These are phyloP conservation scores for Trichoderma cornu-damae DNA, from an alignment of 2,329 filamentous ascomycete genomes.

Conservation along the genomic window DNA sequence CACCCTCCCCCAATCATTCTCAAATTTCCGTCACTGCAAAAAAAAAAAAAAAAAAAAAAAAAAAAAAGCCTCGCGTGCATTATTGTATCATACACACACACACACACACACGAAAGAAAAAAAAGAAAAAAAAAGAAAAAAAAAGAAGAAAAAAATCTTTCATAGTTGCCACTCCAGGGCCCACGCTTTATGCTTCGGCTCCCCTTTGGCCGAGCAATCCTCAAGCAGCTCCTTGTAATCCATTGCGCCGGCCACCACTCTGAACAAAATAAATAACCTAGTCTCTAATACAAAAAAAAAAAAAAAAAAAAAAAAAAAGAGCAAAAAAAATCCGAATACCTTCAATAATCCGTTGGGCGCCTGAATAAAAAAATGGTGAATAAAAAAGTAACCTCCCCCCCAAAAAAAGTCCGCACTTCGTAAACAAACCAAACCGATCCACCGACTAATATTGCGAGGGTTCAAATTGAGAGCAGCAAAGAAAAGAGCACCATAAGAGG, in stretches of 20 bases:
- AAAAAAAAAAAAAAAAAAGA: conserved; percentile 1
- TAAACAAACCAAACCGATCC: conserved; percentile 5
- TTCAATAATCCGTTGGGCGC: conserved; percentile 2
- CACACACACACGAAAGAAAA: neutral
- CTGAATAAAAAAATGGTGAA: conserved; percentile 3
- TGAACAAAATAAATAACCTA: conserved; percentile 4
- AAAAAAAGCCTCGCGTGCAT: conserved; percentile 13
- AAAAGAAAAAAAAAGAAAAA: neutral
- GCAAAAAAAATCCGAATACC: conserved; percentile 7
- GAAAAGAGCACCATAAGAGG: neutral
- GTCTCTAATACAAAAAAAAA: conserved; percentile 13
- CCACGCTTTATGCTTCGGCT: conserved; percentile 15
- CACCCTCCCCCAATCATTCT: conserved; percentile 9
- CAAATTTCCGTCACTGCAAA: conserved; percentile 9
- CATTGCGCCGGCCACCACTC: conserved; percentile 15
- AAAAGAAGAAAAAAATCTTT: conserved; percentile 7
- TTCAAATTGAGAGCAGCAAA: conserved; percentile 1
- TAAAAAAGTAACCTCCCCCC: no score
- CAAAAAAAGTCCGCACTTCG: conserved; percentile 6
- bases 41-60: no score
- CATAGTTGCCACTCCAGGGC: conserved; percentile 2
- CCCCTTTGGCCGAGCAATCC: conserved; percentile 14
- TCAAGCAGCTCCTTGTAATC: conserved; percentile 12
- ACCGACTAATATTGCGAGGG: neutral
- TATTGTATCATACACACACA: conserved; percentile 19